Conservation (phyloP, 768 basidiomycete genomes). For the Pleurotus cornucopiae region DNA sequence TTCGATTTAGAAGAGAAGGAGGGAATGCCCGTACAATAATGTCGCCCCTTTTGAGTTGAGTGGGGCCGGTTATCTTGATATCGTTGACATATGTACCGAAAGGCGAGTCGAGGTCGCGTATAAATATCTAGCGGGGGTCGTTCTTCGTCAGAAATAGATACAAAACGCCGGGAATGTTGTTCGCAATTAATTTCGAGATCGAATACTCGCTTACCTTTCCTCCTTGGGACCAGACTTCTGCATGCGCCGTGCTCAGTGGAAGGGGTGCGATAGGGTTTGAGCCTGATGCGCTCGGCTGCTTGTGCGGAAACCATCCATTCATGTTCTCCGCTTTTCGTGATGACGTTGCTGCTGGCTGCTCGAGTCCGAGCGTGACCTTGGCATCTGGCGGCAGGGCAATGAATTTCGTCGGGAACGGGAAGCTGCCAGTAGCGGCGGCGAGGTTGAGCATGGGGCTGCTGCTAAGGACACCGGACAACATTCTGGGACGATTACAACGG, state of each 20-base stretch:
- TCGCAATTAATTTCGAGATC: neutral
- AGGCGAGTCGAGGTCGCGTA: slow-evolving; percentile 41
- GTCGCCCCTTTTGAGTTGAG: slow-evolving; percentile 36
- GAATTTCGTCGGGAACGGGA: slow-evolving; percentile 32
- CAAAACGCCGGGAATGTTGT: neutral
- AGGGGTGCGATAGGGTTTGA: slow-evolving; percentile 30
- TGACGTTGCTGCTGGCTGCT: slow-evolving; percentile 11
- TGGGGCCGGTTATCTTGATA: slow-evolving; percentile 30
- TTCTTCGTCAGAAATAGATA: slow-evolving; percentile 1
- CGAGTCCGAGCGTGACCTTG: slow-evolving; percentile 27
- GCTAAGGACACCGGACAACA: slow-evolving; percentile 13
- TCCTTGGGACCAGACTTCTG: slow-evolving; percentile 42
- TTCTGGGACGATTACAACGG: neutral
- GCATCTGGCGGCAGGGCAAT: slow-evolving; percentile 25
- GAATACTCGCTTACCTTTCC: slow-evolving; percentile 28
- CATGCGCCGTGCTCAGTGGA: slow-evolving; percentile 38
- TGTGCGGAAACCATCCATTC: slow-evolving; percentile 42
- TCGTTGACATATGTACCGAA: slow-evolving; percentile 49
- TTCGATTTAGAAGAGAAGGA: neutral
- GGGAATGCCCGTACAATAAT: slow-evolving; percentile 30
- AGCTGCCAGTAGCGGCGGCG: slow-evolving; percentile 28
- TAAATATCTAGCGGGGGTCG: slow-evolving; percentile 29
- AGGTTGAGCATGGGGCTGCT: slow-evolving; percentile 27
- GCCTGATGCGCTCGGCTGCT: slow-evolving; percentile 13
- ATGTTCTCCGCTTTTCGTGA: slow-evolving; percentile 20